Base-by-base conservation (phyloP, 2,329 filamentous ascomycete genomes). In the Aspergillus sp. region DNA sequence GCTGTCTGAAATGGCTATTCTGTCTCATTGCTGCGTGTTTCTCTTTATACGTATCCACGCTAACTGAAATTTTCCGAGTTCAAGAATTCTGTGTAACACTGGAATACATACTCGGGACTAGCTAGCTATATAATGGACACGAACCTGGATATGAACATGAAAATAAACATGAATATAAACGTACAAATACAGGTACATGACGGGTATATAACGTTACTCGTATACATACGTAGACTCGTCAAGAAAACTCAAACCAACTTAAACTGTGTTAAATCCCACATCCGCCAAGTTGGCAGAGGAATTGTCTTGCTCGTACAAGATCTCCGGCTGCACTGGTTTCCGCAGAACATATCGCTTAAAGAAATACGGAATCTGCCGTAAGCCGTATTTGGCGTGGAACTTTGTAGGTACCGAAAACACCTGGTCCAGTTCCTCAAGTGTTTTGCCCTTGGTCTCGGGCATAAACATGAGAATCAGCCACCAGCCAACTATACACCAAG, bases 381-480 rank as follows among this genome's bases (percentile, higher is more conserved):
- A 43, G 1, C 74, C 74, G 65, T 75, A 78, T 44, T 59, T 61
- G 4, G 71, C 76, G 66, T 79, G 77, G 30, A 76, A 66, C 12
- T 69, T 65, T 3, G 79, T 83, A 0, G 81, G 77, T 1, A 85
- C 79, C 1, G 74, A 76, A 66, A 85, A 85, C 15, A 85, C 80
- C 62, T 83, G 78, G 61, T 82, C 80, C 45, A 83, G 64, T 59
- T 80, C 77, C 53, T 80, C 77, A 0, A 80, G 70, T 1, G 76
- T 78, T 57, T 72, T 74, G 2, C 69, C 69, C 54, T 76, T 76
- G 0, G 74, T 77, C 57, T 77, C 74, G 0, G 74, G 74, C 68
- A 77, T 70, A 48, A 76, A 75, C 53, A 75, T 61, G 41, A 78
- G 64, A 58, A 74, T 79, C 64, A 68, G 76, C 75, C 68, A 81